phyloP scores from a whole-genome alignment of 345 rosid genomes.

The Kandelia obovata region DNA sequence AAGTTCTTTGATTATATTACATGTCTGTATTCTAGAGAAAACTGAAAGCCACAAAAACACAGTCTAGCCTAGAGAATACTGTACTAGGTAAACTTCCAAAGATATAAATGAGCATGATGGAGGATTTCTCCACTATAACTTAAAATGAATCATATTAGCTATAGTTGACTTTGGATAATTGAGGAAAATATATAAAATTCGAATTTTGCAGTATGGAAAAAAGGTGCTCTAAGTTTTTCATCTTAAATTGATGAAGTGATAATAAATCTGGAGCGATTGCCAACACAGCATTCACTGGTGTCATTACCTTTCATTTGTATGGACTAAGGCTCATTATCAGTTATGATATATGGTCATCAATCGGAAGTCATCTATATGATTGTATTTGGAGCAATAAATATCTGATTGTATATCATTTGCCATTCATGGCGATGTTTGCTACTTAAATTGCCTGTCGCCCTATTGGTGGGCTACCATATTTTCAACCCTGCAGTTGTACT shows the following conservation, averaged over 20 bases:
- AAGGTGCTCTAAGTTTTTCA: too few species aligned
- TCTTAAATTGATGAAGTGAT: too few species aligned
- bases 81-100: not conserved
- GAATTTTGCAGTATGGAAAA: too few species aligned
- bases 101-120: too few species aligned
- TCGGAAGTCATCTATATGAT: not conserved
- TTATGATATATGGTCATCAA: not conserved
- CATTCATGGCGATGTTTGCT: not conserved
- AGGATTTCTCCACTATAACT: too few species aligned
- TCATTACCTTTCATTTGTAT: too few species aligned
- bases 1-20: conserved; percentile 33
- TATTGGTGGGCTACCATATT: not conserved
- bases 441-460: not conserved
- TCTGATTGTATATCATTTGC: not conserved
- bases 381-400: not conserved
- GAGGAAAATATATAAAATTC: too few species aligned
- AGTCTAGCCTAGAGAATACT: not conserved
- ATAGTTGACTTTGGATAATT: too few species aligned
- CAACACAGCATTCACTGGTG: too few species aligned
- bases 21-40: not conserved
- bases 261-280: too few species aligned
- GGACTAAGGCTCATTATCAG: too few species aligned
- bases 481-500: not conserved
- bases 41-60: not conserved
- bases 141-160: too few species aligned